Conservation (phyloP, 2,329 filamentous ascomycete species). For the Stachybotrys chlorohalonatus region DNA sequence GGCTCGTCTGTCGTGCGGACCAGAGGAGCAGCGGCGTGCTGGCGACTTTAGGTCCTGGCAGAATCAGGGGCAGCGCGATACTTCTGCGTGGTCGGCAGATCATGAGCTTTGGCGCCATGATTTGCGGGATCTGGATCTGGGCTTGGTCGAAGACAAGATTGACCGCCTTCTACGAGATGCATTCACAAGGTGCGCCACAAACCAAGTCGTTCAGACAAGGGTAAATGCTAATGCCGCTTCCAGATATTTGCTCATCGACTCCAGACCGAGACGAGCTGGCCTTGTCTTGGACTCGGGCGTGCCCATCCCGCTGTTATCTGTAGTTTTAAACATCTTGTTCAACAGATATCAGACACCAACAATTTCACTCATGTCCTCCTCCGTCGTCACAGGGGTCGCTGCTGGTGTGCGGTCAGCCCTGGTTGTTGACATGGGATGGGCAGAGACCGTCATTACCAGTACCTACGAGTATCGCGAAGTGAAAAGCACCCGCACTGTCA, state of each 20-base stretch:
- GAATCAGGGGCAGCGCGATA: conserved; percentile 34
- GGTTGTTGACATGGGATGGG: conserved; percentile 87
- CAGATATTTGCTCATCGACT: conserved; percentile 61
- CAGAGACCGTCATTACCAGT: conserved; percentile 75
- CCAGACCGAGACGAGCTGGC: conserved; percentile 64
- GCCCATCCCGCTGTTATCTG: conserved; percentile 69
- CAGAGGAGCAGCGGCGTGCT: conserved; percentile 64
- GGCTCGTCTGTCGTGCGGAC: conserved; percentile 58
- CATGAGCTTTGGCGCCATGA: conserved; percentile 75
- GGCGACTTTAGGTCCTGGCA: conserved; percentile 75
- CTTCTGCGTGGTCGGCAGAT: conserved; percentile 50
- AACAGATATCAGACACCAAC: conserved; percentile 69
- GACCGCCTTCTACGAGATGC: conserved; percentile 74
- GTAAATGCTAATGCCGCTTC: neutral
- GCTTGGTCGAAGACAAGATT: conserved; percentile 75
- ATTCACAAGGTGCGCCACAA: conserved; percentile 61
- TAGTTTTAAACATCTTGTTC: conserved; percentile 70
- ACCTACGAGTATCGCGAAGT: conserved; percentile 89
- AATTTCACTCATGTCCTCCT: conserved; percentile 70
- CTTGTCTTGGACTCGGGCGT: conserved; percentile 70
- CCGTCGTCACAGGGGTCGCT: conserved; percentile 64
- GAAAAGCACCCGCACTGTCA: conserved; percentile 56
- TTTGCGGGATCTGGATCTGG: conserved; percentile 63
- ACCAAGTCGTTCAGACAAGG: neutral
- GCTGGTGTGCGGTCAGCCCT: conserved; percentile 81